Evolutionary conservation across 2,329 filamentous ascomycete species (phyloP), one percentile per base, ranked within the genome.

Genomic region (Aspergillus pseudonomiae): DNA sequence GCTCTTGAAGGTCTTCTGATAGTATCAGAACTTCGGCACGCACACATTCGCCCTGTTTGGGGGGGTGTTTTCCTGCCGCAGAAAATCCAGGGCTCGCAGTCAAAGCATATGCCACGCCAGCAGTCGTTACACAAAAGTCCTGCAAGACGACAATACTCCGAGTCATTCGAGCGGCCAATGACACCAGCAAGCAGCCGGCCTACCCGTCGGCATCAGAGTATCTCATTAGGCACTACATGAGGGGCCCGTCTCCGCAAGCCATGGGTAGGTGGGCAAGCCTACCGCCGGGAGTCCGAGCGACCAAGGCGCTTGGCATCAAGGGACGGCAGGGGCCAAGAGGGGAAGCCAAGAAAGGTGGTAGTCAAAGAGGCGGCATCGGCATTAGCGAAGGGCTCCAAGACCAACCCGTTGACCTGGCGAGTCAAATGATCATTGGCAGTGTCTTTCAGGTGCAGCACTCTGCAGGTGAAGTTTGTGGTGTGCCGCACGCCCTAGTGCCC

Each of bases 281-380:
- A 45, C 63, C 63, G 63, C 60, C 61, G 63, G 63, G 39, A 55
- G 63, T 65, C 63, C 63, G 63, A 64, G 39, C 21, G 16, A 21
- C 34, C 14, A 57, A 39, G 52, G 36, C 16, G 7, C 61, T 63
- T 65, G 53, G 60, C 63, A 63, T 53, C 32, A 62, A 63, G 45
- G 41, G 28, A 62, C 55, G 24, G 54, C 24, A 61, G 36, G 41
- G 46, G 48, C 48, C 26, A 52, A 52, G 48, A 52, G 48, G 50
- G 34, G 48, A 46, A 39, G 43, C 26, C 48, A 34, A 55, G 58
- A 55, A 46, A 48, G 39, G 28, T 32, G 48, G 36, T 14, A 32
- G 28, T 21, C 19, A 34, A 28, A 12, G 41, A 46, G 36, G 26
- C 24, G 39, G 36, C 12, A 39, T 41, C 46, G 52, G 24, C 26